Base-by-base conservation (phyloP, 805 yeast genomes). In the Saccharomycopsis babjevae region DNA sequence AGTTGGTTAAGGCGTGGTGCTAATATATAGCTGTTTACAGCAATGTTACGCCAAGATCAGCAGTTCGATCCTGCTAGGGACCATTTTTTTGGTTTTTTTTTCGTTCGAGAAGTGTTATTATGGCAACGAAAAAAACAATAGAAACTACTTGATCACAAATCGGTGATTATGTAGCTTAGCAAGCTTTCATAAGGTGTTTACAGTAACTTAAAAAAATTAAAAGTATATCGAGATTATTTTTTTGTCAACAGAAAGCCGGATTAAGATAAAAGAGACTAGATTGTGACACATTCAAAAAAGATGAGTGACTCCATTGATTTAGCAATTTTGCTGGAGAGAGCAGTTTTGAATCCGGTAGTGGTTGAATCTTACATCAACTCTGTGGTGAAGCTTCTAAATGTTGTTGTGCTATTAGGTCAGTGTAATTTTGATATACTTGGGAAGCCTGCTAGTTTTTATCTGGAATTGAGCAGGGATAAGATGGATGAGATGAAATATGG, bases 41-140 rank as follows among this genome's bases (percentile, higher is more conserved):
- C 50, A 61, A 56, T 61, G 64, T 61, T 61, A 70, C 73, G 73
- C 73, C 72, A 70, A 71, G 89, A 83, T 84, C 89, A 83, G 87
- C 89, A 82, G 89, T 84, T 84, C 89, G 89, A 84, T 83, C 89
- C 89, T 82, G 89, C 87, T 83, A 83, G 87, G 87, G 87, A 84
- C 83, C 89, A 84, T 69, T 73, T 36, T 18, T 55, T 55, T 55
- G 18, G 30, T 38, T 38, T 20, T 18, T 36, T 55, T 36, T 6
- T 22, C 22, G 10, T 34, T 2, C 38, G 10, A 2, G 38, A 13
- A 34, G 3, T 22, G 5, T 46, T 43, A 3, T 43, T 43, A 18
- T 20, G 25, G 15, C 52, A 3, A 22, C 18, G 10, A 20, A 43
- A 8, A 22, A 25, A 10, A 43, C 28, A 20, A n/a, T 2, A 5